These are phyloP conservation scores for Cryptococcus floricola DNA, from an alignment of 1,284 basidiomycete species.

Conservation along the genomic window DNA sequence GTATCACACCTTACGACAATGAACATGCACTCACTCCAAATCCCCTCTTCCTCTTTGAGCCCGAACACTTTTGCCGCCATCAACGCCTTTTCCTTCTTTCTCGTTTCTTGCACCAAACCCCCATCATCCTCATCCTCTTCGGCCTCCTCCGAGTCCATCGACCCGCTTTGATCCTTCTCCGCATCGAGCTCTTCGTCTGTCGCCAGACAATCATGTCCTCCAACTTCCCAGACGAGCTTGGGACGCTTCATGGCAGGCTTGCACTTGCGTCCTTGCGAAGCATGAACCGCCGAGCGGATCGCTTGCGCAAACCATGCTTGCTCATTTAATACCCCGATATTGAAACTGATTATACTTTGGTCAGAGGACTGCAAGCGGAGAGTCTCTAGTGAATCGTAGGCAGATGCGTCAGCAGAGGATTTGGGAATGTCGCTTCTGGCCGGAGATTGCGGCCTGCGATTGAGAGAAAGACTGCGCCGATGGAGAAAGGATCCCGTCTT, in stretches of 20 bases:
- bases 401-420: background rate
- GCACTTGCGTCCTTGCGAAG: slow-evolving; percentile 22
- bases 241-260: slow-evolving; percentile 23
- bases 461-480: background rate
- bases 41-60: slow-evolving; percentile 42
- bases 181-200: slow-evolving; percentile 31
- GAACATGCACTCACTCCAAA: slow-evolving; percentile 38
- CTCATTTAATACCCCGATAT: slow-evolving; percentile 44
- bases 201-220: slow-evolving; percentile 35
- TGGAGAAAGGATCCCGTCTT: background rate
- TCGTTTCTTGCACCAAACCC: slow-evolving; percentile 14
- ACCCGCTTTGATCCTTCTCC: slow-evolving; percentile 8
- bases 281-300: slow-evolving; percentile 25
- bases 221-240: slow-evolving; percentile 37
- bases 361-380: background rate
- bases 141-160: slow-evolving; percentile 12
- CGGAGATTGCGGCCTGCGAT: background rate
- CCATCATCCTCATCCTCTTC: slow-evolving; percentile 12
- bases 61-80: slow-evolving; percentile 44
- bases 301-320: slow-evolving; percentile 37
- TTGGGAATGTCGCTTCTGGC: background rate
- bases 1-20: background rate
- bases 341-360: slow-evolving; percentile 27
- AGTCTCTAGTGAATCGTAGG: background rate
- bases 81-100: slow-evolving; percentile 35